Conservation (phyloP, 2,329 filamentous ascomycete species). For the Fusarium beomiforme region DNA sequence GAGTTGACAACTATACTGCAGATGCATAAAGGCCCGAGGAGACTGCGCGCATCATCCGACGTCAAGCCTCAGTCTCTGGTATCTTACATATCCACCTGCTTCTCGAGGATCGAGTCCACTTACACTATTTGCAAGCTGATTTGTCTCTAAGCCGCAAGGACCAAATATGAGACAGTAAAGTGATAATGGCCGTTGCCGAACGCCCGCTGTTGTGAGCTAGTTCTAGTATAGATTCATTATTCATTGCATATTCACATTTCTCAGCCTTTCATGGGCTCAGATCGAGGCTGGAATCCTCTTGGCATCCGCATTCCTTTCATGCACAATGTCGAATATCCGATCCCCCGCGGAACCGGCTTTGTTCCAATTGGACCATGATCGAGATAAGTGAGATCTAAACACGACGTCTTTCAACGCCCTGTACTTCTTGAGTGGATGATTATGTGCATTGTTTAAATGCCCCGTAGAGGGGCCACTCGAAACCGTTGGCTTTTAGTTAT, state of each 20-base stretch:
- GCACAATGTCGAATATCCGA: constrained; percentile 33
- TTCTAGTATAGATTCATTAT: background rate
- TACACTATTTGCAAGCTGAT: constrained; percentile 7
- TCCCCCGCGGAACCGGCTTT: constrained; percentile 23
- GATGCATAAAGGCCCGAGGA: constrained; percentile 5
- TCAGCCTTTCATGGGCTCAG: constrained; percentile 14
- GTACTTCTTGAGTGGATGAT: background rate
- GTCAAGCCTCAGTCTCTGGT: background rate
- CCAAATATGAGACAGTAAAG: constrained; percentile 7
- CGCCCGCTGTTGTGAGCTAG: constrained; percentile 4
- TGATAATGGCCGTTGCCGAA: background rate
- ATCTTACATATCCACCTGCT: constrained; percentile 7
- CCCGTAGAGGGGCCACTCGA: background rate
- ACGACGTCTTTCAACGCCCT: constrained; percentile 6
- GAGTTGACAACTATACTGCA: background rate
- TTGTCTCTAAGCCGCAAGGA: constrained; percentile 2
- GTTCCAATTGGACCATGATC: constrained; percentile 37
- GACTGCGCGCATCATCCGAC: background rate
- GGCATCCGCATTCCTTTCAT: constrained; percentile 30
- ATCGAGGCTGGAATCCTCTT: constrained; percentile 18
- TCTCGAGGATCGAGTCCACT: constrained; percentile 4
- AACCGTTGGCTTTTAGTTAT: background rate
- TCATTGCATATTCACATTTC: background rate
- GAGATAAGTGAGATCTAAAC: constrained; percentile 22
- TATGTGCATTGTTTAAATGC: constrained; percentile 2